Base-by-base conservation (phyloP, 805 yeast species). In the Metschnikowia santaceciliae region DNA sequence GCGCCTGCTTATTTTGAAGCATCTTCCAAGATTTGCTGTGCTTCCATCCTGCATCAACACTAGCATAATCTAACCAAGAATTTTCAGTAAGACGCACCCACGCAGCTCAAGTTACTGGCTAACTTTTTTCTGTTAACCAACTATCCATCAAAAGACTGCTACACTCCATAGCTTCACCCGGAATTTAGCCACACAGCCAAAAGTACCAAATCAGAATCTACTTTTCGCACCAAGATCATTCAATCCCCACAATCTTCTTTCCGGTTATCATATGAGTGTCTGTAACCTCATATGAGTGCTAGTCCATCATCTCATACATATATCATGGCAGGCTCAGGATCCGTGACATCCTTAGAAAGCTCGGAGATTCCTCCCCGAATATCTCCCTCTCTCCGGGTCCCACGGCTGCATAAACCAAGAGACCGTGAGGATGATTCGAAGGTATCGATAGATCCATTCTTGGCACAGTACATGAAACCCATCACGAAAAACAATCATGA, bases 381-480 rank as follows among this genome's bases (percentile, higher is more conserved):
- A 44, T 19, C 40, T 23, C 47, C 46, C 17, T 42, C 46, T 2
- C 34, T 6, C 22, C 43, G 22, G 43, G 22, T 4, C 4, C 33
- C 34, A 15, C 43, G 15, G 43, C 20, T 14, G 26, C 37, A 14
- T 14, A 37, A 15, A 8, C n/a, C 42, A 14, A 32, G 19, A 30
- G 26, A 32, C 13, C 37, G 4, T 32, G 30, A 26, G 30, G 33
- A 40, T 30, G 34, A 26, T 30, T 17, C 48, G 3, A 43, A 52
- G 20, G 47, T 42, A 19, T 42, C 48, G 3, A 46, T 48, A 7
- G 61, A 58, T 36, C 59, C 61, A 7, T 58, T 57, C 35, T 50
- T 58, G 13, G 57, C 58, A 3, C 59, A 53, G 39, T 58, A 58
- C 47, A 47, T 58, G 45, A 53, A 49, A 44, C 59, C 56, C 39